A percentile compares a stretch with the other conserved stretches of the same genome.
phyloP scores from a whole-genome alignment of 139 green algal genomes.

The Pycnococcus provasolii region DNA sequence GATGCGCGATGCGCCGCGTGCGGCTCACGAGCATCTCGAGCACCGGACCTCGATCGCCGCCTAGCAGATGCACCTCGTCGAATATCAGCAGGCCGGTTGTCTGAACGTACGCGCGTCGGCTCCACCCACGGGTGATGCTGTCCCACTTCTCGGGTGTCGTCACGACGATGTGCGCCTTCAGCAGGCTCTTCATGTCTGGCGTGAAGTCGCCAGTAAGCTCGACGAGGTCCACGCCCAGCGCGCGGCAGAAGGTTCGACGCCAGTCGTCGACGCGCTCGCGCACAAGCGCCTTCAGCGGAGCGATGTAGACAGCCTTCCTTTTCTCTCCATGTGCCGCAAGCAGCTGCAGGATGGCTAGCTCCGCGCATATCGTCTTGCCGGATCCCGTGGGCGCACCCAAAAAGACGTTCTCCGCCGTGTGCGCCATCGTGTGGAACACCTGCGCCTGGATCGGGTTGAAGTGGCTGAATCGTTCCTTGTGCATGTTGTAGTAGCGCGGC shows the following conservation, averaged over 20 bases:
- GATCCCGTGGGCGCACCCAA: conserved; percentile 80
- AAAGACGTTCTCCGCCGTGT: conserved; percentile 88
- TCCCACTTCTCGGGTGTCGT: conserved; percentile 96
- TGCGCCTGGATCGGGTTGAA: conserved; percentile 99
- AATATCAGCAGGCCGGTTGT: conserved; percentile 86
- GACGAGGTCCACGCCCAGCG: conserved; percentile 44
- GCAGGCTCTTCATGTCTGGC: conserved; percentile 56
- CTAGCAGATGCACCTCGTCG: conserved; percentile 96
- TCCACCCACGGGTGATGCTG: conserved; percentile 81
- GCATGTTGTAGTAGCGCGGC: neutral
- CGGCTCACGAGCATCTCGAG: conserved; percentile 65
- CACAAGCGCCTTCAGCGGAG: conserved; percentile 91
- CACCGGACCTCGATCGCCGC: conserved; percentile 81
- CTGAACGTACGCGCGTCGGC: conserved; percentile 28
- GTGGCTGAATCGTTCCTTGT: conserved; percentile 59
- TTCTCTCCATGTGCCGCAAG: no score
- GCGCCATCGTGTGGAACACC: conserved; percentile 92
- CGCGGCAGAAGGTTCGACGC: conserved; percentile 54
- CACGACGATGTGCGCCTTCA: conserved; percentile 83
- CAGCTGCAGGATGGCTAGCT: conserved; percentile 82
- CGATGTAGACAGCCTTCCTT: conserved; percentile 84
- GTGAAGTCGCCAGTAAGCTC: conserved; percentile 92
- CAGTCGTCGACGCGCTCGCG: conserved; percentile 89
- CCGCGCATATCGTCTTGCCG: conserved; percentile 87
- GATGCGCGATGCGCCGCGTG: conserved; percentile 63